A percentile compares a stretch with the other conserved stretches of the same genome.
Conservation (phyloP, 2,329 filamentous ascomycete species). For the Echinosphaeria canescens region DNA sequence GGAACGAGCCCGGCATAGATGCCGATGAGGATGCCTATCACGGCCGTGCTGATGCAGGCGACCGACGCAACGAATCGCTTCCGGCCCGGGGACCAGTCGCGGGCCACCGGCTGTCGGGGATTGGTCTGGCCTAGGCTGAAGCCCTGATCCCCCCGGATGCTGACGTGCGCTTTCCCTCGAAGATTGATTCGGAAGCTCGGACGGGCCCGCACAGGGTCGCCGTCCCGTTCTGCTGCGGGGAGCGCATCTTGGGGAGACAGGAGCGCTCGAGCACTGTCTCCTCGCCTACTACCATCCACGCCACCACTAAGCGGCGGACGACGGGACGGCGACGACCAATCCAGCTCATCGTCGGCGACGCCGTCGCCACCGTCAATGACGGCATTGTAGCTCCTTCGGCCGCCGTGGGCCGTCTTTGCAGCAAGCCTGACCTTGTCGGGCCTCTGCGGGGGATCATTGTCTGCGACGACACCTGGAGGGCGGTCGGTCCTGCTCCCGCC, state of each 20-base stretch:
- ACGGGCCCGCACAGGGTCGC: constrained; percentile 4
- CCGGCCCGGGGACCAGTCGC: constrained; percentile 45
- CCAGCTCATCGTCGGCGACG: too few species aligned
- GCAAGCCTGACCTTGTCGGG: too few species aligned
- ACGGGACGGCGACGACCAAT: too few species aligned
- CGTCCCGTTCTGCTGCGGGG: constrained; percentile 1
- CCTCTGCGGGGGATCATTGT: too few species aligned
- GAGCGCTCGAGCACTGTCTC: too few species aligned
- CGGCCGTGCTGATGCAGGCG: constrained; percentile 50
- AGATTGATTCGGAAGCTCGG: constrained; percentile 17
- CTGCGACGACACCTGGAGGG: too few species aligned
- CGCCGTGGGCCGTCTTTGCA: too few species aligned
- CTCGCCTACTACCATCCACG: too few species aligned
- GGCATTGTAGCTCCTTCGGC: too few species aligned
- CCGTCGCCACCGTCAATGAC: too few species aligned
- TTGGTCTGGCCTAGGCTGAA: constrained; percentile 32
- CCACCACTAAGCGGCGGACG: too few species aligned
- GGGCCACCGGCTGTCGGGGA: constrained; percentile 41
- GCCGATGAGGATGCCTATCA: constrained; percentile 49
- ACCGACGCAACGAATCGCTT: constrained; percentile 49
- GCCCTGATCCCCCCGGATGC: constrained; percentile 21
- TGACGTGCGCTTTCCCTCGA: constrained; percentile 28
- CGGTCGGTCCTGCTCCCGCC: too few species aligned
- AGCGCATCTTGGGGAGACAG: constrained; percentile 1
- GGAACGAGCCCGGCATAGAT: constrained; percentile 63